Base-by-base conservation (phyloP, 306 rosid genomes). In the Chamaecrista fasciculata region DNA sequence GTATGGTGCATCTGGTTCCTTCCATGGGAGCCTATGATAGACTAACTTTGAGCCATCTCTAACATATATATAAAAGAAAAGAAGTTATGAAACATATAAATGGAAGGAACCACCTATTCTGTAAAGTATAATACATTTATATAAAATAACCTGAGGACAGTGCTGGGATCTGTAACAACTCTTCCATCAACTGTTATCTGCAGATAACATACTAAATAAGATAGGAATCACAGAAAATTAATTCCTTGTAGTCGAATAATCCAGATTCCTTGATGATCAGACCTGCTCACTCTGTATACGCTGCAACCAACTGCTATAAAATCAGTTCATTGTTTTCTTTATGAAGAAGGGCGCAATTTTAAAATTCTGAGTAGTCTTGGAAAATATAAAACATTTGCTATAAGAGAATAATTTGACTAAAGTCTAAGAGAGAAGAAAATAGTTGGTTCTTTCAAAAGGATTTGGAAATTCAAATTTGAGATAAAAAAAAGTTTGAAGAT, bases 11-110 rank as follows among this genome's bases (percentile, higher is more conserved):
- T 86, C 89, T 0, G 95, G 96, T 78, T 94, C 98, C 72, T 83
- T 85, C 98, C 98, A 94, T 5, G 96, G 97, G 79, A 82, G 76
- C 67, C 97, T 84, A 80, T 81, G 96, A 82, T 94, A 94, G 14
- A 86, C 89, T 69, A 94, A 70, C 77, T 86, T 75, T 8, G 87
- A 79, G 33, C 89, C 90, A 57, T 66, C 80, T 60, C 97, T 94
- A 71, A 68, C 33, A 66, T 24, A 3, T 0, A 33, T 10, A 0
- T 8, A 76, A 58, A 42, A 64, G 53, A 26, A 52, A 11, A 15
- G 70, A 58, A 36, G 33, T 1, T 56, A 9, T 5, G 29, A 53
- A 76, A 46, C 42, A 70, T 44, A 60, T 8, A 53, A 18, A 33
- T 47, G 34, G 16, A 61, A 60, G 33, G 39, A 62, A 62, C 44